Percentiles rank a stretch among this genome's conserved stretches.
These are phyloP conservation scores for Huntiella abstrusa DNA, from an alignment of 2,329 filamentous ascomycete species.

Conservation along the genomic window DNA sequence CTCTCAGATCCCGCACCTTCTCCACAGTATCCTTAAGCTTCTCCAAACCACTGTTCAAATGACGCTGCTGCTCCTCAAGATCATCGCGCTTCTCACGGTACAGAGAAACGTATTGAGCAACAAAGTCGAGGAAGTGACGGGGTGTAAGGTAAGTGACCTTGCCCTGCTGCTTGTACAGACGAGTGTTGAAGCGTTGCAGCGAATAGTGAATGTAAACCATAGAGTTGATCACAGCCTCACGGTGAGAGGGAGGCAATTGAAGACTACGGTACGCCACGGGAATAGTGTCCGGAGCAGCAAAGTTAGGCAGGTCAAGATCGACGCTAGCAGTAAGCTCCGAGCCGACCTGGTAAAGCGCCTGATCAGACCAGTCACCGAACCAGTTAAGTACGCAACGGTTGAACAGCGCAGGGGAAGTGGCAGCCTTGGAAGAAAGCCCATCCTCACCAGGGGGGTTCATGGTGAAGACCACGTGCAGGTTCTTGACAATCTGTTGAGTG, in stretches of 20 bases:
- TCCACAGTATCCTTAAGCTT: constrained; percentile 93
- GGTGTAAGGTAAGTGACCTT: constrained; percentile 86
- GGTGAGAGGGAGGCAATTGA: constrained; percentile 66
- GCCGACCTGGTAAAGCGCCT: constrained; percentile 93
- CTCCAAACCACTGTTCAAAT: constrained; percentile 94
- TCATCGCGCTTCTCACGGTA: constrained; percentile 98
- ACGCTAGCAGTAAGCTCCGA: constrained; percentile 92
- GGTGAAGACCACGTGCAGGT: constrained; percentile 96
- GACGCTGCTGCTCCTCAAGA: constrained; percentile 92
- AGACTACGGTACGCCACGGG: constrained; percentile 83
- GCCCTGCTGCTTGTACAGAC: constrained; percentile 78
- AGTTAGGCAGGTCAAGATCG: constrained; percentile 77
- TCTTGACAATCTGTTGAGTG: constrained; percentile 97
- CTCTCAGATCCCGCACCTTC: constrained; percentile 83
- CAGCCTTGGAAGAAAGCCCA: constrained; percentile 84
- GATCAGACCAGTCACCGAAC: constrained; percentile 99
- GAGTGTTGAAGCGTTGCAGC: constrained; percentile 71
- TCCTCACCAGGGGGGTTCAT: constrained; percentile 93
- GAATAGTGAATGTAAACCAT: constrained; percentile 99
- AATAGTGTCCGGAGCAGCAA: constrained; percentile 72
- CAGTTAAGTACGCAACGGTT: constrained; percentile 99
- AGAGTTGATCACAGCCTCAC: constrained; percentile 83
- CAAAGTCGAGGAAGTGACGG: constrained; percentile 93
- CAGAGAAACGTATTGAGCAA: constrained; percentile 89
- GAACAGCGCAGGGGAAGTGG: constrained; percentile 93